These are phyloP conservation scores for Neotropicomus parvogracilis DNA, from an alignment of 1,284 basidiomycete species.

Conservation along the genomic window DNA sequence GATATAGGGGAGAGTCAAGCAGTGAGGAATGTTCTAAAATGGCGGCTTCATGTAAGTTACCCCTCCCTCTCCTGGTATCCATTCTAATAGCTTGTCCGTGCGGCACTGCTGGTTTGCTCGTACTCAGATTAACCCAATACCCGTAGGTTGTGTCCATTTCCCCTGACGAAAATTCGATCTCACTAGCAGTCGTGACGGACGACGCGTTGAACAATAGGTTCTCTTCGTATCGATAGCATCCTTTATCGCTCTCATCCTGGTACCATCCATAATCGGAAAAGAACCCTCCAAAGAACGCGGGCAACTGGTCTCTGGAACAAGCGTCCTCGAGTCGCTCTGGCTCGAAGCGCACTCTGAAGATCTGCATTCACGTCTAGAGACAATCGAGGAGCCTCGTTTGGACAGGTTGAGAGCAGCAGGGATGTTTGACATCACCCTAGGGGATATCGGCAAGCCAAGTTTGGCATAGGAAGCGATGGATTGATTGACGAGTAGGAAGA, in stretches of 20 bases:
- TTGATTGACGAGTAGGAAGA: too few relatives aligned
- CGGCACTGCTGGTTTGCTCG: background rate
- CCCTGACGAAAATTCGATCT: background rate
- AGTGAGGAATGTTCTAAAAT: background rate
- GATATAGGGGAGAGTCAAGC: background rate
- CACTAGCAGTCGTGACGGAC: background rate
- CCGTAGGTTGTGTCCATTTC: background rate
- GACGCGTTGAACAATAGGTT: background rate
- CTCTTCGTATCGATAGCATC: background rate
- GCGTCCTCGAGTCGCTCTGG: slow-evolving; percentile 2
- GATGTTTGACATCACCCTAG: background rate
- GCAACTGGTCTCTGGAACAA: background rate
- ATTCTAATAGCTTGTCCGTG: background rate
- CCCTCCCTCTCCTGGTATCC: background rate
- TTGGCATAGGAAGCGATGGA: background rate
- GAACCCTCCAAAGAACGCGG: background rate
- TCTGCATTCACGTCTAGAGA: background rate
- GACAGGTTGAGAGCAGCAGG: background rate
- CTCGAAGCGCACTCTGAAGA: background rate
- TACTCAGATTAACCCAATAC: background rate
- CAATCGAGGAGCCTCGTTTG: background rate
- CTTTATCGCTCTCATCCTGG: background rate
- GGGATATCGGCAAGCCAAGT: background rate
- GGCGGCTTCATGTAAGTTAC: background rate
- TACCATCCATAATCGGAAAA: background rate